These are phyloP conservation scores for Fagus sylvatica DNA, from an alignment of 306 rosid genomes.

Conservation along the genomic window DNA sequence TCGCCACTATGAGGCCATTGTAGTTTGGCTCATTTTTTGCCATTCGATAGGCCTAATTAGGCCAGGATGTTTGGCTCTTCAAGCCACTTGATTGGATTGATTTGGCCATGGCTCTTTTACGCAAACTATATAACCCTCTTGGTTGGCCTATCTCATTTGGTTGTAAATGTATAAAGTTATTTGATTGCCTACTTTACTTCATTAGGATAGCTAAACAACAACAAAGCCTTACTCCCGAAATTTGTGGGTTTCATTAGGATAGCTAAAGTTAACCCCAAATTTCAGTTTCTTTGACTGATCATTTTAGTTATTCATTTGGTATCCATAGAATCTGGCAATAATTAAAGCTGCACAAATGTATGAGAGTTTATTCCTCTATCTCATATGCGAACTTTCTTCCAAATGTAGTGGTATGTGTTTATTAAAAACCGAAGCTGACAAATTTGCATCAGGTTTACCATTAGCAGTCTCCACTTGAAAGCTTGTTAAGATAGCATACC, in stretches of 20 bases:
- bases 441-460: background rate
- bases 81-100: background rate
- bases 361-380: background rate
- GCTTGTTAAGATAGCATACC: too few relatives aligned
- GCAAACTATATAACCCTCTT: background rate
- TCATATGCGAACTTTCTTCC: background rate
- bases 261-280: background rate
- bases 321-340: background rate
- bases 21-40: background rate
- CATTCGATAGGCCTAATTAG: background rate
- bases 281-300: background rate
- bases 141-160: background rate
- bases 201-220: background rate
- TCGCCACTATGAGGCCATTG: background rate
- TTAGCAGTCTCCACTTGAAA: background rate
- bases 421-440: background rate
- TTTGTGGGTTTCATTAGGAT: background rate
- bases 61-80: background rate
- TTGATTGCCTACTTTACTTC: background rate
- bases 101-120: background rate
- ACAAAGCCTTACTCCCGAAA: too few relatives aligned
- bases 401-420: background rate
- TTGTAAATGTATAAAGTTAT: background rate
- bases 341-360: background rate
- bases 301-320: background rate